Evolutionary conservation across 2,329 filamentous ascomycete genomes (phyloP), one percentile per base, ranked within the genome.

Genomic region (Metarhizium guizhouense): DNA sequence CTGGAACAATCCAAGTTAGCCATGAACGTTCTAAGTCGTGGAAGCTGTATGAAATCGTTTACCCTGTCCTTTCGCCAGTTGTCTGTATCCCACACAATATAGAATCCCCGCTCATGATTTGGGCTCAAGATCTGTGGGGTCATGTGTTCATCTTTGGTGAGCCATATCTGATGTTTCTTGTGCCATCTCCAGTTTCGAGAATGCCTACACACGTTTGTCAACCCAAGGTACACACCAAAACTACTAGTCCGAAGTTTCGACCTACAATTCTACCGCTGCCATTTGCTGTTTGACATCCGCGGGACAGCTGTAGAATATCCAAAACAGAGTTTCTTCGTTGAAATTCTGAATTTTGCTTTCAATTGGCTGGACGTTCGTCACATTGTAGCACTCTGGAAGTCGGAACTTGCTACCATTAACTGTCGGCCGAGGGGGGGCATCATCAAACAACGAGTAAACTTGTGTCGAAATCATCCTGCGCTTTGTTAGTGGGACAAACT

Each of bases 251-350:
- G 6, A 40, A n/a, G 6, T 10, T 25, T 18, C 2, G 13, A 61
- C 81, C 70, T 70, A 86, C 82, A 87, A 72, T 65, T 86, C 82
- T 45, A 77, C 72, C 0, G 84, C 83, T 3, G 84, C 84, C 70
- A 84, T 72, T 51, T 83, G 78, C 65, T 87, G 84, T 66, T 84
- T 82, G 40, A 79, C 65, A 62, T 86, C 83, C 48, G 78, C 74
- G 7, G 84, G 81, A 57, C 81, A 84, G 68, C 80, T 84, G 68
- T 87, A 86, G 64, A 87, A 87, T 60, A 87, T 86, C 77, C 81
- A 85, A 68, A 87, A 82, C 51, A 87, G 70, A 0, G 84, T 85
- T 68, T 87, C 84, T 59, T 87, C 84, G 61, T 85, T 86, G 68
- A 87, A 86, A 59, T 79, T 85, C 45, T 75, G 74, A 51, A 86